These are phyloP conservation scores for Thelonectria blattea DNA, from an alignment of 2,329 filamentous ascomycete genomes.

Conservation along the genomic window DNA sequence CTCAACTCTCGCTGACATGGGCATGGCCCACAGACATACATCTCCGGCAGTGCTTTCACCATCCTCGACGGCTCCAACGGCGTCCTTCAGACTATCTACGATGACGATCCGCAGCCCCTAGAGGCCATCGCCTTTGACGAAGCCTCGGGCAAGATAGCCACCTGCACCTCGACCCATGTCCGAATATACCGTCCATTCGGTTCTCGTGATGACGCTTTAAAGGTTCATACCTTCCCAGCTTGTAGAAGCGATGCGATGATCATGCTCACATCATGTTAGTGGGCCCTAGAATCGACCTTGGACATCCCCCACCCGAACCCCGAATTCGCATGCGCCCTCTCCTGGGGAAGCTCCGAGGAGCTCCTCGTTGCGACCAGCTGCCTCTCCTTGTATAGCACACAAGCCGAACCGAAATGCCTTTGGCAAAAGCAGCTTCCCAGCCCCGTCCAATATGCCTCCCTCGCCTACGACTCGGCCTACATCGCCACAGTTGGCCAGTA, in stretches of 20 bases:
- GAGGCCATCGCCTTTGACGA: slow-evolving; percentile 84
- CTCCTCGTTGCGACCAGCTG: slow-evolving; percentile 76
- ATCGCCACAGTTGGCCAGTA: slow-evolving; percentile 81
- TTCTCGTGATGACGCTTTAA: slow-evolving; percentile 72
- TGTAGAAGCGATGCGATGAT: slow-evolving; percentile 24
- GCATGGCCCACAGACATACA: slow-evolving; percentile 69
- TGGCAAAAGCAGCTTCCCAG: slow-evolving; percentile 81
- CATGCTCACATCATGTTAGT: slow-evolving; percentile 51
- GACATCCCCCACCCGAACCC: slow-evolving; percentile 44
- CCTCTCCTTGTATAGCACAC: slow-evolving; percentile 71
- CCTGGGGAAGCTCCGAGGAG: slow-evolving; percentile 88
- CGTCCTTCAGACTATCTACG: slow-evolving; percentile 89
- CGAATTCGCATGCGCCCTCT: slow-evolving; percentile 60
- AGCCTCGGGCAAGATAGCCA: slow-evolving; percentile 81
- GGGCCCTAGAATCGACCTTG: slow-evolving; percentile 69
- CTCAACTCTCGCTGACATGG: slow-evolving; percentile 16
- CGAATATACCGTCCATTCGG: slow-evolving; percentile 81
- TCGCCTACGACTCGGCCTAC: slow-evolving; percentile 87
- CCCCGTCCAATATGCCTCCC: slow-evolving; percentile 72
- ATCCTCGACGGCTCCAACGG: slow-evolving; percentile 77
- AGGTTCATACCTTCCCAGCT: slow-evolving; percentile 57
- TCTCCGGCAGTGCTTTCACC: slow-evolving; percentile 86
- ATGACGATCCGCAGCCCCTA: slow-evolving; percentile 73
- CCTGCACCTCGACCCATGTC: slow-evolving; percentile 69
- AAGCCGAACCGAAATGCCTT: slow-evolving; percentile 57